Conservation (phyloP, 257 asterid genomes). For the Hygrophila difformis region DNA sequence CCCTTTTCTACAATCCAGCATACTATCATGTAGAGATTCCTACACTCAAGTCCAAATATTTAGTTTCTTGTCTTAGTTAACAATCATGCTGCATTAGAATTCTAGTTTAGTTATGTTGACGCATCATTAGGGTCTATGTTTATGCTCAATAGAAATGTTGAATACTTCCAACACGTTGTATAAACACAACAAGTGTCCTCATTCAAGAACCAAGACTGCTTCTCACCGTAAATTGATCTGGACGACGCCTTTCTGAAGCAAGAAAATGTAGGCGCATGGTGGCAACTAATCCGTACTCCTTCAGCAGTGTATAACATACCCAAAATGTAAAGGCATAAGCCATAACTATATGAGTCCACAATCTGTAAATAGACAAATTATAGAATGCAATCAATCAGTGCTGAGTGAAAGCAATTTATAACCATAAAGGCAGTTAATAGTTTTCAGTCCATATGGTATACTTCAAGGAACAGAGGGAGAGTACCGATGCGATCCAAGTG, state of each 20-base stretch:
- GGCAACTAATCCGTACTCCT: constrained; percentile 66
- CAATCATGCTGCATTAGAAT: too few relatives aligned
- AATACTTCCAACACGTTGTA: too few relatives aligned
- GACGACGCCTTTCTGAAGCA: constrained; percentile 81
- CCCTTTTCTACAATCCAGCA: too few relatives aligned
- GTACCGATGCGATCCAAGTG: constrained; percentile 62
- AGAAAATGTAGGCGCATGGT: constrained; percentile 82
- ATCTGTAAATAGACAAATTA: constrained; percentile 39
- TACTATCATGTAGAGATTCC: too few relatives aligned
- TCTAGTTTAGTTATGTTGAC: too few relatives aligned
- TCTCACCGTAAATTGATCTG: constrained; percentile 82
- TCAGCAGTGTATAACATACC: constrained; percentile 67
- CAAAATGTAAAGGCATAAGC: constrained; percentile 78
- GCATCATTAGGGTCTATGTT: too few relatives aligned
- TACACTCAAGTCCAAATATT: too few relatives aligned
- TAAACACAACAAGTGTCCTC: too few relatives aligned
- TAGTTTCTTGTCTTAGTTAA: too few relatives aligned
- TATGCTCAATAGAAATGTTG: too few relatives aligned
- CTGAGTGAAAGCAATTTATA: too few relatives aligned
- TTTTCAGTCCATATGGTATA: not conserved
- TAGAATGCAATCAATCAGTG: not conserved
- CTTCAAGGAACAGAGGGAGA: not conserved
- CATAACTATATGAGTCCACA: constrained; percentile 82
- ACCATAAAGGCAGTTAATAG: too few relatives aligned
- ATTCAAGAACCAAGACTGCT: not conserved